phyloP scores from a whole-genome alignment of 192 early-diverging fungal genomes.

The Backusella parvicylindrica region DNA sequence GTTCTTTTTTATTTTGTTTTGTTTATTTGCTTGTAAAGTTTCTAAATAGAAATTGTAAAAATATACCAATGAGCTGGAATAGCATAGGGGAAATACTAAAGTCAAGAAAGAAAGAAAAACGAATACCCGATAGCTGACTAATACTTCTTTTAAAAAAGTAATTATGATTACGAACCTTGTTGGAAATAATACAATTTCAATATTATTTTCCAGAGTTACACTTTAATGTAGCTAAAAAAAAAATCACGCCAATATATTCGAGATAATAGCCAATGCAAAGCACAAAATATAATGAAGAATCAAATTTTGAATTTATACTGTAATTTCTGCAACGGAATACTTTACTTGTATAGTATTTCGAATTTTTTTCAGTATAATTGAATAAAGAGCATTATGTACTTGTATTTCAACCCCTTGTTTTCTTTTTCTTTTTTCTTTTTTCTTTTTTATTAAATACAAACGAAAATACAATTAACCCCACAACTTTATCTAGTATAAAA shows the following conservation, averaged over 20 bases:
- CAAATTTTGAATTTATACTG: background rate
- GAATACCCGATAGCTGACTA: no score
- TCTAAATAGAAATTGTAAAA: background rate
- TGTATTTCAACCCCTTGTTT: no score
- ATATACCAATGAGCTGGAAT: no score
- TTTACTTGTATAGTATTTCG: background rate
- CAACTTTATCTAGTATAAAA: background rate
- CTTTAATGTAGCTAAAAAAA: no score
- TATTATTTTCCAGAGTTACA: no score
- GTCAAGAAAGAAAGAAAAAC: no score
- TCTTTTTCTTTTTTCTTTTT: no score
- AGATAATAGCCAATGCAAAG: background rate
- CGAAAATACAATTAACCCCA: background rate
- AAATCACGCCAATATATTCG: no score
- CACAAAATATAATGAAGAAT: background rate
- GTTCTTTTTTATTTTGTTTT: background rate
- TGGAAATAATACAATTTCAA: no score
- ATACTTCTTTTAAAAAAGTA: no score
- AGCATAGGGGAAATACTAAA: no score
- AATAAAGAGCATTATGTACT: background rate
- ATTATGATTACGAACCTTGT: no score
- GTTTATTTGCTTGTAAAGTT: background rate
- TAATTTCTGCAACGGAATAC: background rate
- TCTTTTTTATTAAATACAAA: background rate
- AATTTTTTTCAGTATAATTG: background rate